A percentile compares a stretch with the other conserved stretches of the same genome.
These are phyloP conservation scores for Dactylonectria estremocensis DNA, from an alignment of 2,329 filamentous ascomycete species.

Conservation along the genomic window DNA sequence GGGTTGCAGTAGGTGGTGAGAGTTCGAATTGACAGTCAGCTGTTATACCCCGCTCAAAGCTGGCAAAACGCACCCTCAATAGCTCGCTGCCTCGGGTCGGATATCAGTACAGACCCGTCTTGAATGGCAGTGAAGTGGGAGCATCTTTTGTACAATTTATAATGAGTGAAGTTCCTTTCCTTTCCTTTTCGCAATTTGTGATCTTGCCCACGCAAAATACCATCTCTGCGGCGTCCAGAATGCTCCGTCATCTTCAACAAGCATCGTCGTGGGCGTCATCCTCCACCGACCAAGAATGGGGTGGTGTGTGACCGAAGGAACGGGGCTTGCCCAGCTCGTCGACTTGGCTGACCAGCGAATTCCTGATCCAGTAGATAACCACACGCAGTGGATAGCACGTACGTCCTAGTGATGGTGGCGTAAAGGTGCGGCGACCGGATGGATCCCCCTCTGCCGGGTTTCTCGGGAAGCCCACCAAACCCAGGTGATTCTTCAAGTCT, in stretches of 20 bases:
- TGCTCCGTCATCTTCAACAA: not conserved
- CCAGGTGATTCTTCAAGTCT: not conserved
- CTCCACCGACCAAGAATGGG: not conserved
- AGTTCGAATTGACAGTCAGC: not conserved
- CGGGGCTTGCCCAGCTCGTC: not conserved
- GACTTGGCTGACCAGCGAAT: not conserved
- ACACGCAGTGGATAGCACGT: not conserved
- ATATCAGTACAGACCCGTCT: not conserved
- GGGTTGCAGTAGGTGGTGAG: not conserved
- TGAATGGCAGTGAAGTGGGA: not conserved
- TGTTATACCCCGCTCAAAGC: not conserved
- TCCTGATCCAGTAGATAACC: too few relatives aligned
- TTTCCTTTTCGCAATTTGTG: not conserved
- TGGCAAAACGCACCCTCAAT: not conserved
- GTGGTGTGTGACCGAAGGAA: not conserved
- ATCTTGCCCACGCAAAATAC: too few relatives aligned
- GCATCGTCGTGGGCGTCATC: not conserved
- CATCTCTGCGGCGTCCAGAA: too few relatives aligned
- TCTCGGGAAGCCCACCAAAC: not conserved
- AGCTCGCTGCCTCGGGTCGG: not conserved
- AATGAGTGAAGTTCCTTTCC: not conserved
- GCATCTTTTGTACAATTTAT: not conserved
- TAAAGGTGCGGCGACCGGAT: not conserved
- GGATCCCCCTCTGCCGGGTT: not conserved
- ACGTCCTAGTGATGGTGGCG: not conserved